These are phyloP conservation scores for Serendipita vermifera DNA, from an alignment of 768 basidiomycete genomes.

Conservation along the genomic window DNA sequence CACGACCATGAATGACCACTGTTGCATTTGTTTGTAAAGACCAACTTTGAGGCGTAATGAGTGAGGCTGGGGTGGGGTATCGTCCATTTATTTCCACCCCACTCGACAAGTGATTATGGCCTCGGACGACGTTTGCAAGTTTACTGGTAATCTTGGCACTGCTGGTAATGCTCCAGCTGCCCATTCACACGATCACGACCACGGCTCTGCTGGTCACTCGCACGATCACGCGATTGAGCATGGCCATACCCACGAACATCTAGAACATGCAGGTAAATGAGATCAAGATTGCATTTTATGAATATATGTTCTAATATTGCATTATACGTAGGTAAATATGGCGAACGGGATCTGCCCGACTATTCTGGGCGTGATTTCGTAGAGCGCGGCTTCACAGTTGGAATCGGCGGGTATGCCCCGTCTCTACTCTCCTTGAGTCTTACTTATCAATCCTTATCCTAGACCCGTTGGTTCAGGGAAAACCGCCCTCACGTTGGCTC, in stretches of 20 bases:
- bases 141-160: constrained; percentile 22
- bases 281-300: not conserved
- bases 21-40: not conserved
- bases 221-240: constrained; percentile 53
- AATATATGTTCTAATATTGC: not conserved
- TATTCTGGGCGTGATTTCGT: constrained; percentile 72
- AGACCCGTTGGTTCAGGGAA: constrained; percentile 98
- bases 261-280: constrained; percentile 69
- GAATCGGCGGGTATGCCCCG: constrained; percentile 80
- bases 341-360: constrained; percentile 87
- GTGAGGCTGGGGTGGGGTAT: not conserved
- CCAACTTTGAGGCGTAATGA: not conserved
- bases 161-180: constrained; percentile 12
- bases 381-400: constrained; percentile 90
- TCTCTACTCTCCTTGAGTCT: not conserved
- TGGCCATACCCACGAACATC: constrained; percentile 88
- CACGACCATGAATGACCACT: too few species aligned
- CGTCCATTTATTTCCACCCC: not conserved
- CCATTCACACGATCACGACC: constrained; percentile 42
- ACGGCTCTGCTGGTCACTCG: constrained; percentile 20
- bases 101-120: not conserved
- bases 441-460: not conserved
- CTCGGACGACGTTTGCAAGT: constrained; percentile 22
- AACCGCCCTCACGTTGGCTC: constrained; percentile 82
- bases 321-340: constrained; percentile 56